Evolutionary conservation across 2,329 filamentous ascomycete species (phyloP), one percentile per base, ranked within the genome.

Genomic region (Ilyonectria mors-panacis): DNA sequence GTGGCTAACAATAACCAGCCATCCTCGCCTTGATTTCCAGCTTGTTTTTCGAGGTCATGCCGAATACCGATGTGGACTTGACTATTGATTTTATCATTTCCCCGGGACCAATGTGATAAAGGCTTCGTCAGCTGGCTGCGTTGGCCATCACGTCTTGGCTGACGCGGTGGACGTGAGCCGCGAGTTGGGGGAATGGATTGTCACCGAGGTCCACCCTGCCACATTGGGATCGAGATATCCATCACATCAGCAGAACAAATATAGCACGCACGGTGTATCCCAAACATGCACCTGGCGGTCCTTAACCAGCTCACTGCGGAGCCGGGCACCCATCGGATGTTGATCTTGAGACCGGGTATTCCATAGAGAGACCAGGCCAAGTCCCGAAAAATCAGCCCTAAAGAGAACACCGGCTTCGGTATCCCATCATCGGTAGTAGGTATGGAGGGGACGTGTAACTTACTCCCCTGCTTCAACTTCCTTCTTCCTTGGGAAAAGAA

Each of bases 1-100:
- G 53, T 42, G 59, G 28, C 39, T n/a, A 66, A 53, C 62, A 53
- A 61, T n/a, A 56, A 58, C 44, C 39, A 61, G 60, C 69, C 65
- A 66, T 60, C 15, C 30, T 59, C 28, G 21, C 19, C 44, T 13
- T 12, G 19, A 15, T 48, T 17, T 8, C 53, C 28, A 37, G 48
- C 45, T 26, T 26, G 39, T 10, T 19, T 21, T 39, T 28, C 12
- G 51, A 19, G 23, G 26, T 13, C 30, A 33, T 28, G 35, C 44
- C 57, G 44, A 42, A n/a, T 39, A 30, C 57, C 28, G 50, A 33
- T 51, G 63, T 60, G 56, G 63, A 28, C n/a, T 60, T 50, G 50
- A 55, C 59, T 33, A 55, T 47, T 47, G 26, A 47, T 45, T 47
- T 55, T 48, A 53, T 39, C 28, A 51, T 45, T 30, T 58, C 28